Percentiles rank a stretch among this genome's conserved stretches.
These are phyloP conservation scores for Irpex rosettiformis DNA, from an alignment of 1,284 basidiomycete species.

Conservation along the genomic window DNA sequence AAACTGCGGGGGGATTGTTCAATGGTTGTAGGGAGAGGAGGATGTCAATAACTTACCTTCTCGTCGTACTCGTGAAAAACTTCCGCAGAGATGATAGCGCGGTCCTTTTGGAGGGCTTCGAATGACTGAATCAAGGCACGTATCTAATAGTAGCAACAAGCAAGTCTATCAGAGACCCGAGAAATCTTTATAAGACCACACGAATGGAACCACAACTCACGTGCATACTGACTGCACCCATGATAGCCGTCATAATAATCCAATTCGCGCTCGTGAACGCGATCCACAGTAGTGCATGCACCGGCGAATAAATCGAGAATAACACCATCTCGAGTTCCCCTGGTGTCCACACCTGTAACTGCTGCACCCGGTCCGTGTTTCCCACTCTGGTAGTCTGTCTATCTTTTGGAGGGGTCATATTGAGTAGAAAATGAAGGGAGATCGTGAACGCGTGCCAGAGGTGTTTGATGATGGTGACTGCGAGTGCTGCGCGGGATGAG, in stretches of 20 bases:
- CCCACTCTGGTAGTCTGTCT: conserved; percentile 29
- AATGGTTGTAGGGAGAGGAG: not conserved
- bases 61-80: conserved; percentile 86
- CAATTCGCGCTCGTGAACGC: conserved; percentile 68
- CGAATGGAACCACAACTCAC: conserved; percentile 32
- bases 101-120: conserved; percentile 68
- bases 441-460: conserved; percentile 48
- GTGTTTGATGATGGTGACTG: conserved; percentile 27
- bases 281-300: conserved; percentile 70
- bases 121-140: conserved; percentile 54
- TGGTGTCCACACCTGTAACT: conserved; percentile 76
- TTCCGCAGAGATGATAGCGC: conserved; percentile 71
- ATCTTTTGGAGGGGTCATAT: conserved; percentile 49
- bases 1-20: conserved; percentile 46
- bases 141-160: conserved; percentile 33
- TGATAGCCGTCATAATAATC: conserved; percentile 63
- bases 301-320: conserved; percentile 75
- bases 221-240: conserved; percentile 62
- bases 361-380: conserved; percentile 53
- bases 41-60: conserved; percentile 45
- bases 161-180: not conserved
- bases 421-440: conserved; percentile 65
- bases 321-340: conserved; percentile 67
- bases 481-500: conserved; percentile 33
- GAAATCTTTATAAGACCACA: too few species aligned